Percentiles rank a stretch among this genome's conserved stretches.
These are phyloP conservation scores for Coniochaeta prunicola DNA, from an alignment of 2,329 filamentous ascomycete genomes.

Conservation along the genomic window DNA sequence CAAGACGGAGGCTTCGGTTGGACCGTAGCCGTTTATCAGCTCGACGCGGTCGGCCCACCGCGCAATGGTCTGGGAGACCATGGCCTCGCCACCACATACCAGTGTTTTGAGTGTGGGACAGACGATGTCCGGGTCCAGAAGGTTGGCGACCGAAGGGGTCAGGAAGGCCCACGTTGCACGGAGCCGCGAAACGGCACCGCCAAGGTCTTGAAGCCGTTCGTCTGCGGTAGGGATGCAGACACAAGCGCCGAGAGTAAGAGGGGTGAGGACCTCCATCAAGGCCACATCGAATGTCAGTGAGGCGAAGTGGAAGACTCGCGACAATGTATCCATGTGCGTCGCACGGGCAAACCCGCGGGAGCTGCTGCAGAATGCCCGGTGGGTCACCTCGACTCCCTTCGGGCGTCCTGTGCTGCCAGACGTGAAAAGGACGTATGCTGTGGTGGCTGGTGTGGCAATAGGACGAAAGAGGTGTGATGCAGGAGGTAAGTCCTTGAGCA, in stretches of 20 bases:
- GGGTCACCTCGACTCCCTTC: slow-evolving; percentile 36
- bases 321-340: slow-evolving; percentile 2
- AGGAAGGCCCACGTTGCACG: slow-evolving; percentile 12
- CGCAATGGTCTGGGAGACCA: slow-evolving; percentile 14
- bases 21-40: slow-evolving; percentile 9
- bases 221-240: slow-evolving; percentile 30
- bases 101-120: slow-evolving; percentile 15
- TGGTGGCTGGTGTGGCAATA: not conserved
- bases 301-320: slow-evolving; percentile 14
- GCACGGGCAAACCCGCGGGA: slow-evolving; percentile 2
- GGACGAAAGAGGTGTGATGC: not conserved
- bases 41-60: slow-evolving; percentile 16
- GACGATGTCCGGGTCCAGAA: slow-evolving; percentile 17
- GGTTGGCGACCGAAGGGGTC: slow-evolving; percentile 18
- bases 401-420: slow-evolving; percentile 42
- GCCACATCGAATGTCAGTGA: slow-evolving; percentile 30
- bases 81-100: slow-evolving; percentile 20
- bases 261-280: slow-evolving; percentile 28
- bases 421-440: slow-evolving; percentile 36
- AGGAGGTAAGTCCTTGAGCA: not conserved
- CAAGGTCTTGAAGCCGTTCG: slow-evolving; percentile 25
- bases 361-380: slow-evolving; percentile 13
- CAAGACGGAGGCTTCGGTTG: slow-evolving; percentile 12
- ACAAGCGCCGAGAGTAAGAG: slow-evolving; percentile 27
- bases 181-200: slow-evolving; percentile 13